Evolutionary conservation across 2,329 filamentous ascomycete species (phyloP).

Genomic region (Paraconiothyrium sp.): DNA sequence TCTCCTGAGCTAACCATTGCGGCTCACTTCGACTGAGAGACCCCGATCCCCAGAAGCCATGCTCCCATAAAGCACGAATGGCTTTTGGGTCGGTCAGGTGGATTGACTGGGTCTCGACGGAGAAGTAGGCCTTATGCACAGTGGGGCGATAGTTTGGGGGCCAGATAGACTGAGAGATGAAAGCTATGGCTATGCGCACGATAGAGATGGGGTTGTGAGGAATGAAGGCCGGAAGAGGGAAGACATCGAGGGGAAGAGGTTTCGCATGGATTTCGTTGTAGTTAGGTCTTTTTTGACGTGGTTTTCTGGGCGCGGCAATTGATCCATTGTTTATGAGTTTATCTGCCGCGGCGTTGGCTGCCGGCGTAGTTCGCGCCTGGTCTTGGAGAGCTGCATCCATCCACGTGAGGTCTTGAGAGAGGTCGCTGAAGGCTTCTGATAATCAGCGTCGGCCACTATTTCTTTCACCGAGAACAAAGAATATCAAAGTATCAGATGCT

Average conservation of each 20-base stretch:
- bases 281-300: constrained; percentile 59
- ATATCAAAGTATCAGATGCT: constrained; percentile 44
- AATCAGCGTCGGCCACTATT: neutral
- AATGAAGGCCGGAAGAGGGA: constrained; percentile 87
- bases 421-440: neutral
- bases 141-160: constrained; percentile 72
- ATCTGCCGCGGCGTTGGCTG: constrained; percentile 17
- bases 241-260: constrained; percentile 80
- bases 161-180: constrained; percentile 75
- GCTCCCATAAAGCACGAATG: constrained; percentile 88
- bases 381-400: constrained; percentile 16
- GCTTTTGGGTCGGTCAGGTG: constrained; percentile 81
- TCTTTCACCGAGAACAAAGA: neutral
- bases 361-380: constrained; percentile 6
- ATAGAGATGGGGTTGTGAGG: constrained; percentile 92
- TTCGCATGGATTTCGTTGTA: constrained; percentile 81
- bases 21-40: constrained; percentile 93
- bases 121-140: constrained; percentile 79
- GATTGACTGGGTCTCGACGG: constrained; percentile 80
- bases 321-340: constrained; percentile 26
- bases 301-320: constrained; percentile 34
- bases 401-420: neutral
- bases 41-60: constrained; percentile 97
- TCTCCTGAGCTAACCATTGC: constrained; percentile 87
- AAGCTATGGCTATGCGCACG: constrained; percentile 79